Evolutionary conservation across 2,329 filamentous ascomycete genomes (phyloP), one percentile per base, ranked within the genome.

Genomic region (Alternaria burnsii): DNA sequence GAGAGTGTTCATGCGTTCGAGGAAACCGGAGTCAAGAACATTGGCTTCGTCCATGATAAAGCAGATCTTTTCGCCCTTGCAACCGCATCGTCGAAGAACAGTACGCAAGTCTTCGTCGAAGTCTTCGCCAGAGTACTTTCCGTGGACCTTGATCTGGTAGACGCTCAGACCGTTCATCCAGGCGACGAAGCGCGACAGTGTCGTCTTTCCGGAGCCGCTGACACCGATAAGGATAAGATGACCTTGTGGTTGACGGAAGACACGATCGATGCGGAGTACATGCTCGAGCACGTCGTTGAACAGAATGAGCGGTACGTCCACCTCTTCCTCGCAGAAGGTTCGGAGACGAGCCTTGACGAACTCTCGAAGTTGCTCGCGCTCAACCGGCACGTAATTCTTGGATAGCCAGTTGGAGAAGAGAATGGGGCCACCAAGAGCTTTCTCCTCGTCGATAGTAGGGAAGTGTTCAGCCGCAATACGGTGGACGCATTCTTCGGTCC

Each of bases 41-140:
- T 99, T 99, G 10, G 94, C 91, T 82, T 99, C 95, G 77, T 99
- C 95, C 94, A 99, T 98, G 83, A 99, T 97, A 84, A 99, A 99
- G 82, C 96, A 99, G 50, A 99, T 97, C 84, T 98, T 98, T 78
- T 99, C 95, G 36, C 95, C 95, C 83, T 97, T 97, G 83, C 94
- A 98, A 65, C 95, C 95, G 71, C 93, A 96, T 58, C 95, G 88
- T 46, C 95, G 90, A 41, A 99, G 87, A 9, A 99, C 95, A 75
- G 94, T 94, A 67, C 96, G 88, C 36, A 99, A 84, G 78, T 99
- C 95, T 59, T 99, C 96, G 75, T 99, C 95, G 75, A 99, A 99
- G 81, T 99, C 95, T 76, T 98, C 95, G 2, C 92, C 92, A 16
- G 95, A 97, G 81, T 99, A 99, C 77, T 94, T 97, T 67, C 95